Evolutionary conservation across 2,329 filamentous ascomycete species (phyloP).

Genomic region (Knufia petricola): DNA sequence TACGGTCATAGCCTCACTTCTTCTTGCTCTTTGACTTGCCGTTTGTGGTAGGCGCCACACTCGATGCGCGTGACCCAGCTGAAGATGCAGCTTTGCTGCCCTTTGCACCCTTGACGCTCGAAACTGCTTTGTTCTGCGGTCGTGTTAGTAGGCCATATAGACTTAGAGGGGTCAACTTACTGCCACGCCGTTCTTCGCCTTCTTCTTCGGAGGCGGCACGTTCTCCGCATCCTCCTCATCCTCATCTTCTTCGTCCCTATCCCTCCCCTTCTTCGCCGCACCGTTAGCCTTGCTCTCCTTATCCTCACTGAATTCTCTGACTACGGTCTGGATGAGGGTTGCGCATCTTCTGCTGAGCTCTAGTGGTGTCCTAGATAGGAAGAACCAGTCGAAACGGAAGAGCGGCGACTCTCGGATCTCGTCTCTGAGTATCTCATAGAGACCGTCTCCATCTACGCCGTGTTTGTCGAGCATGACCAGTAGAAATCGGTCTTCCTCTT

Average conservation of each 20-base stretch:
- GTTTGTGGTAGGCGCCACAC: constrained; percentile 54
- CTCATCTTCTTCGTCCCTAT: constrained; percentile 64
- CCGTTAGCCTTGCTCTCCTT: constrained; percentile 45
- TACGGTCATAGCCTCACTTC: too few species aligned
- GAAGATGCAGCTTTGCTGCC: constrained; percentile 42
- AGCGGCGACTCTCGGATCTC: constrained; percentile 90
- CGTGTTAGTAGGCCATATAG: constrained; percentile 5
- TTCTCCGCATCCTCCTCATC: constrained; percentile 76
- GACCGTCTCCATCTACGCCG: constrained; percentile 78
- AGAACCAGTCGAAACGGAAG: constrained; percentile 99
- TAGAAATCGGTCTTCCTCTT: constrained; percentile 93
- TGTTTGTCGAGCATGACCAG: constrained; percentile 87
- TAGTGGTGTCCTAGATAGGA: constrained; percentile 83
- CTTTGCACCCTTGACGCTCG: constrained; percentile 65
- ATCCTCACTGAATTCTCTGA: constrained; percentile 78
- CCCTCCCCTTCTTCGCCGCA: constrained; percentile 47
- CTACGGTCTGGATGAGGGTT: constrained; percentile 86
- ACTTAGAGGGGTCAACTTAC: constrained; percentile 43
- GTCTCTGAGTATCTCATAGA: constrained; percentile 93
- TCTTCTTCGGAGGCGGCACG: constrained; percentile 84
- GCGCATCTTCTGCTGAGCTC: constrained; percentile 89
- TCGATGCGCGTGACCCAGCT: constrained; percentile 73
- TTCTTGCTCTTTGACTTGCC: constrained; percentile 42
- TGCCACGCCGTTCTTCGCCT: constrained; percentile 71
- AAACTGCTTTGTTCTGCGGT: constrained; percentile 78